Evolutionary conservation across 2,329 filamentous ascomycete genomes (phyloP), one percentile per base, ranked within the genome.

Genomic region (Emmonsiellopsis sp.): DNA sequence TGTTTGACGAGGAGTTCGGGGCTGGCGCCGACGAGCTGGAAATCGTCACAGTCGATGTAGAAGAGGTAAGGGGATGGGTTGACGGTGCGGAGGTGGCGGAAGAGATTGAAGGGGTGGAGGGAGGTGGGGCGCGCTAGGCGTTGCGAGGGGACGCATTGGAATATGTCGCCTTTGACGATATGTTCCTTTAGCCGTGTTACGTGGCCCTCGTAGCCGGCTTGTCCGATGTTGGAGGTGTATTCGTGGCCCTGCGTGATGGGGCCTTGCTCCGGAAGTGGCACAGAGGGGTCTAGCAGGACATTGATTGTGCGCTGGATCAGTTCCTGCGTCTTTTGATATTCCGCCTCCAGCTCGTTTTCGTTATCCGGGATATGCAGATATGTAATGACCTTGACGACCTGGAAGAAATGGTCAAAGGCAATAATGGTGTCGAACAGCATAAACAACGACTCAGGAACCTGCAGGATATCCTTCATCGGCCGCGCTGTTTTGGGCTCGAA

Each of bases 61-160:
- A 98, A 98, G 37, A 98, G 83, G 72, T 98, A 98, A 0, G 93
- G 93, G 7, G 90, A 95, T 0, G 93, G 93, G 68, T 98, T 98
- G 65, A 97, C 88, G n/a, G 89, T 95, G 58, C 93, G 88, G 38
- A 98, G 80, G 68, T 95, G 89, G 52, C 92, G 84, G 78, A 97
- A 98, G 64, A 98, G 88, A 76, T 97, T 98, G 79, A 97, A 98
- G 0, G 93, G 92, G 70, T 98, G 93, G 43, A 98, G 77, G 53
- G 82, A 84, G 2, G 93, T 98, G 11, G 91, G 91, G 31, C 92
- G 82, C 7, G 91, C 85, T 66, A 97, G 88, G 51, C 93, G 84
- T 73, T 98, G 93, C 42, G 90, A 96, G 1, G 93, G 93, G 13
- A 98, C 93, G 0, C 90, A 89, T 70, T 98, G 93, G 73, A 98